These are phyloP conservation scores for Nigrospora osmanthi DNA, from an alignment of 2,329 filamentous ascomycete genomes.

Conservation along the genomic window DNA sequence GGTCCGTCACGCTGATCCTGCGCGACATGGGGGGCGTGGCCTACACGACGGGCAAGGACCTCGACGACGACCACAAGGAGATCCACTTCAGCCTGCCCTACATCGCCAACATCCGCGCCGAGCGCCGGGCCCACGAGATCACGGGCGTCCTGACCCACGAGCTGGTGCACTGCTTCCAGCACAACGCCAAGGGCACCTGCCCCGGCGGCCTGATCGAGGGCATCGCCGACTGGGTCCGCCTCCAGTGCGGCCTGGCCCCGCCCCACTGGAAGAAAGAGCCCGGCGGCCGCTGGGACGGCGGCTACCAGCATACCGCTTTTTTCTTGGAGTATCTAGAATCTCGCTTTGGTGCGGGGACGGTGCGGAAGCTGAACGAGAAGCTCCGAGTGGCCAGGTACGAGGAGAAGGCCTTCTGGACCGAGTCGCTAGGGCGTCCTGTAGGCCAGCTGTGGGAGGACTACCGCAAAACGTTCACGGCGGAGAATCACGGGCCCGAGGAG, in stretches of 20 bases:
- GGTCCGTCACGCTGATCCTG: constrained; percentile 78
- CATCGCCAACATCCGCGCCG: constrained; percentile 41
- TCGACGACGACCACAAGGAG: constrained; percentile 84
- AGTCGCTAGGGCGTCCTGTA: constrained; percentile 59
- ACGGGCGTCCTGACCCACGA: constrained; percentile 83
- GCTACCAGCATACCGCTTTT: constrained; percentile 86
- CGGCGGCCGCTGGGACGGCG: constrained; percentile 67
- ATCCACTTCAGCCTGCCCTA: constrained; percentile 82
- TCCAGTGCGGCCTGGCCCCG: constrained; percentile 64
- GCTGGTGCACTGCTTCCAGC: constrained; percentile 91
- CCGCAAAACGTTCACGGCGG: constrained; percentile 22
- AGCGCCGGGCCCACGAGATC: constrained; percentile 53
- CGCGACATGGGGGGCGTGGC: constrained; percentile 77
- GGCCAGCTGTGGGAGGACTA: constrained; percentile 71
- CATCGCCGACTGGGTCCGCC: constrained; percentile 84
- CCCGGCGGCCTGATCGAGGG: constrained; percentile 82
- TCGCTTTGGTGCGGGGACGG: constrained; percentile 50
- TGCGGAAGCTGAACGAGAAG: constrained; percentile 59
- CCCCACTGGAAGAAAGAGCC: constrained; percentile 66
- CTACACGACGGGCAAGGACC: constrained; percentile 73
- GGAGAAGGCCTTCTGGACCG: constrained; percentile 58
- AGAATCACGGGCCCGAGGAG: background rate
- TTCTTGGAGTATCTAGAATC: constrained; percentile 82
- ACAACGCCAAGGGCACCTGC: constrained; percentile 53
- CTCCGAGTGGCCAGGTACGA: constrained; percentile 57